Evolutionary conservation across 345 rosid species (phyloP).

Genomic region (Moringa oleifera): DNA sequence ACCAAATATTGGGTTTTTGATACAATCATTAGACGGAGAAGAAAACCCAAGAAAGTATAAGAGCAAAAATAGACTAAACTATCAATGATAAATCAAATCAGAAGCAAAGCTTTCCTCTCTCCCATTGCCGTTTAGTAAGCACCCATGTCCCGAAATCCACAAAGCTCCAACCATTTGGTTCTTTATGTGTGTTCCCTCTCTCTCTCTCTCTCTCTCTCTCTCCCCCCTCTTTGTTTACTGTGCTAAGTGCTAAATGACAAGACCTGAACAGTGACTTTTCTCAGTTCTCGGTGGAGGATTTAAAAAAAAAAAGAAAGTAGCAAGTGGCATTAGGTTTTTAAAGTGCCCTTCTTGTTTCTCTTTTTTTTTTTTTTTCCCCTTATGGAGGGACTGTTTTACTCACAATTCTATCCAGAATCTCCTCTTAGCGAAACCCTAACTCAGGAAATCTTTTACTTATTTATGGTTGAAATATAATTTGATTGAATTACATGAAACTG

Average conservation of each 20-base stretch:
- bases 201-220: conserved; percentile 11
- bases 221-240: conserved; percentile 5
- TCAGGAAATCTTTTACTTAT: no score
- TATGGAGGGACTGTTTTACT: neutral
- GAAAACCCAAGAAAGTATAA: neutral
- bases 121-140: conserved; percentile 13
- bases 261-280: conserved; percentile 43
- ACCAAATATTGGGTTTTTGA: no score
- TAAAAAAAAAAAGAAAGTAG: conserved; percentile 3
- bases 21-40: no score
- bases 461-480: no score
- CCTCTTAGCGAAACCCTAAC: no score
- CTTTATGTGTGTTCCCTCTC: conserved; percentile 7
- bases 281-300: conserved; percentile 31
- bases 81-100: conserved; percentile 6
- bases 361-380: neutral
- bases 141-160: conserved; percentile 34
- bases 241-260: conserved; percentile 59
- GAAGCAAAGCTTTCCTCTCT: neutral
- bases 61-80: neutral
- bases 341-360: conserved; percentile 1
- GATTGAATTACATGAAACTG: no score
- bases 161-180: conserved; percentile 15
- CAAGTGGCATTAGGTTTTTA: conserved; percentile 9
- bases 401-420: no score